These are phyloP conservation scores for Acanthamoeba healyi DNA, from an alignment of 208 protist genomes.

Conservation along the genomic window DNA sequence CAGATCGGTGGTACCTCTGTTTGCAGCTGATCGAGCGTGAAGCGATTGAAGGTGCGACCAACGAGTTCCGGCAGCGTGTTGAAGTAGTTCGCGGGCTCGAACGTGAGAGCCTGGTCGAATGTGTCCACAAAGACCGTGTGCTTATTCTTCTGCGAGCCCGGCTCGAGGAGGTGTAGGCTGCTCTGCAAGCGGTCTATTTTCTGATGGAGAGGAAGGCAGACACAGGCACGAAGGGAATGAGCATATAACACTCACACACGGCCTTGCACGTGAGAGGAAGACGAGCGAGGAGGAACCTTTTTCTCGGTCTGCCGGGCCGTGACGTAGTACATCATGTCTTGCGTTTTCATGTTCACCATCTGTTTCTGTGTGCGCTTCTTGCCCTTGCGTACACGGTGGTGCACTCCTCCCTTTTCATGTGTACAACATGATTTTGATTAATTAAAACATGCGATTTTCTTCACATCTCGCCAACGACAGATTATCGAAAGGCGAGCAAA, in stretches of 20 bases:
- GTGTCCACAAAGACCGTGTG: slow-evolving; percentile 84
- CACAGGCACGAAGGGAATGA: neutral
- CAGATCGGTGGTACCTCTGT: neutral
- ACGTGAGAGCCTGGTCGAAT: slow-evolving; percentile 33
- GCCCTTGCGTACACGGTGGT: neutral
- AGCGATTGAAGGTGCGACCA: slow-evolving; percentile 65
- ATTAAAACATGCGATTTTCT: no score
- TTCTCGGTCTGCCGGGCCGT: slow-evolving; percentile 43
- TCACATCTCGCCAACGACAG: no score
- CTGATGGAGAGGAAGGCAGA: slow-evolving; percentile 31
- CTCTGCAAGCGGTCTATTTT: slow-evolving; percentile 70
- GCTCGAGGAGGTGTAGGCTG: slow-evolving; percentile 60
- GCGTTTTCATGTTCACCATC: slow-evolving; percentile 76
- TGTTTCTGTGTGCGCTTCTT: slow-evolving; percentile 32
- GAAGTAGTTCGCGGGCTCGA: slow-evolving; percentile 75
- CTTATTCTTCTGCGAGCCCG: slow-evolving; percentile 30
- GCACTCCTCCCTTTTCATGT: neutral
- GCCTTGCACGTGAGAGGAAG: no score
- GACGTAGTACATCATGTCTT: slow-evolving; percentile 69
- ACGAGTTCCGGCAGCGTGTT: slow-evolving; percentile 72
- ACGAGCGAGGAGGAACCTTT: neutral
- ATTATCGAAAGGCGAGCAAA: no score
- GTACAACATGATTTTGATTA: neutral
- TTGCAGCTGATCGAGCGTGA: slow-evolving; percentile 7
- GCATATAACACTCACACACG: no score